Evolutionary conservation across 345 rosid species (phyloP).

Genomic region (Populus pruinosa): DNA sequence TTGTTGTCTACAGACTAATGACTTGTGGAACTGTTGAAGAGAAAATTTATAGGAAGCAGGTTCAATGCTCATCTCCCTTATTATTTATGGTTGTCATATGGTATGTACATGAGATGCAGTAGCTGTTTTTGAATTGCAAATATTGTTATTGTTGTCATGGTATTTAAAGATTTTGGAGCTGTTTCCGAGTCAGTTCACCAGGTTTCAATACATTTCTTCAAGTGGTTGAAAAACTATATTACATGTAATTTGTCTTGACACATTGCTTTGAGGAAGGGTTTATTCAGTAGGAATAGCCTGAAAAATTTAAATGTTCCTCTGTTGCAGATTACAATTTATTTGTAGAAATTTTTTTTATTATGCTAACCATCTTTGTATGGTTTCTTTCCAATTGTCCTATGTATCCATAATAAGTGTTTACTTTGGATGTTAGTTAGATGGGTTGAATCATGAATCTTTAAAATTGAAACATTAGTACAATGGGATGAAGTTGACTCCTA

Average conservation of each 20-base stretch:
- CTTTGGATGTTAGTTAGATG: not conserved
- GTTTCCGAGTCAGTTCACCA: not conserved
- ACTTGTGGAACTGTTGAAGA: conserved; percentile 98
- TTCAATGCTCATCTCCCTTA: conserved; percentile 13
- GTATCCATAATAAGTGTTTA: not conserved
- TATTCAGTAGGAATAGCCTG: too few species aligned
- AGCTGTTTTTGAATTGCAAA: not conserved
- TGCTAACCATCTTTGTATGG: not conserved
- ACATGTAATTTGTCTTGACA: not conserved
- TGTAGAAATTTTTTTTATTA: not conserved
- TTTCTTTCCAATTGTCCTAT: not conserved
- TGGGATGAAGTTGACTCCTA: not conserved
- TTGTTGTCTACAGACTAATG: conserved; percentile 87
- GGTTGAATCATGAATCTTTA: not conserved
- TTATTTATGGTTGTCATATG: not conserved
- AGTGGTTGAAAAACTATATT: not conserved
- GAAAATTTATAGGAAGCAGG: conserved; percentile 97
- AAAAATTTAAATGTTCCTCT: not conserved
- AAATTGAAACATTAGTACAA: not conserved
- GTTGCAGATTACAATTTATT: not conserved
- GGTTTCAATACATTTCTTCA: not conserved
- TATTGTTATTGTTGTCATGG: not conserved
- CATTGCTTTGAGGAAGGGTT: too few species aligned
- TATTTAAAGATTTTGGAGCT: not conserved
- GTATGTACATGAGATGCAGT: not conserved